Evolutionary conservation across 768 basidiomycete species (phyloP).

Genomic region (Leccinum obscurum): DNA sequence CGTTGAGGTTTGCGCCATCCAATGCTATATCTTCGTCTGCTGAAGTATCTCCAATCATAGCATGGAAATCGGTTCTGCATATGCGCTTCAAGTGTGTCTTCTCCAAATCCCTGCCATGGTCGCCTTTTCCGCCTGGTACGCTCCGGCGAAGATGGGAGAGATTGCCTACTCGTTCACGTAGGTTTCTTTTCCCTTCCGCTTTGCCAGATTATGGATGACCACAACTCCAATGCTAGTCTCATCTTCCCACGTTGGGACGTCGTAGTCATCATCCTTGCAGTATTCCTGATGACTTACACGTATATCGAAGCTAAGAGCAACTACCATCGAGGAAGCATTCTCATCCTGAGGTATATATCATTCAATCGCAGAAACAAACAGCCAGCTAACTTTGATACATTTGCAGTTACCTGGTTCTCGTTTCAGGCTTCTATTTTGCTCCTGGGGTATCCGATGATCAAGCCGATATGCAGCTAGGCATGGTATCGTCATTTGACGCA

Average conservation of each 20-base stretch:
- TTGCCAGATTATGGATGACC: background rate
- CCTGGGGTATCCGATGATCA: conserved; percentile 41
- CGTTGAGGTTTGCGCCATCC: conserved; percentile 68
- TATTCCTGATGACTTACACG: conserved; percentile 97
- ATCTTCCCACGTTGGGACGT: conserved; percentile 99
- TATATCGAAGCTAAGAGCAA: conserved; percentile 99
- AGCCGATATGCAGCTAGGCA: conserved; percentile 11
- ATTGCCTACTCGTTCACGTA: conserved; percentile 92
- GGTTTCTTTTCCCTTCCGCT: conserved; percentile 32
- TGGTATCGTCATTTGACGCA: conserved; percentile 5
- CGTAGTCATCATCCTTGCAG: conserved; percentile 89
- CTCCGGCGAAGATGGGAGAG: conserved; percentile 82
- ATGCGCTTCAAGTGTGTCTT: conserved; percentile 96
- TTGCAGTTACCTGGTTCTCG: conserved; percentile 84
- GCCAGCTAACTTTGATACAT: background rate
- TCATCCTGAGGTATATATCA: conserved; percentile 81
- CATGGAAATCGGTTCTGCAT: conserved; percentile 99
- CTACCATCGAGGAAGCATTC: conserved; percentile 95
- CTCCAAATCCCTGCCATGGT: conserved; percentile 99
- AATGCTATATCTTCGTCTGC: background rate
- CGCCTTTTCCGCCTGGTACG: conserved; percentile 95
- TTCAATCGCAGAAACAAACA: background rate
- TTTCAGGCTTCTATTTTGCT: conserved; percentile 91
- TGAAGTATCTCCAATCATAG: conserved; percentile 40
- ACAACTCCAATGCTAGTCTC: conserved; percentile 50